Evolutionary conservation across 805 yeast genomes (phyloP).

Genomic region (Yarrowia bubula): DNA sequence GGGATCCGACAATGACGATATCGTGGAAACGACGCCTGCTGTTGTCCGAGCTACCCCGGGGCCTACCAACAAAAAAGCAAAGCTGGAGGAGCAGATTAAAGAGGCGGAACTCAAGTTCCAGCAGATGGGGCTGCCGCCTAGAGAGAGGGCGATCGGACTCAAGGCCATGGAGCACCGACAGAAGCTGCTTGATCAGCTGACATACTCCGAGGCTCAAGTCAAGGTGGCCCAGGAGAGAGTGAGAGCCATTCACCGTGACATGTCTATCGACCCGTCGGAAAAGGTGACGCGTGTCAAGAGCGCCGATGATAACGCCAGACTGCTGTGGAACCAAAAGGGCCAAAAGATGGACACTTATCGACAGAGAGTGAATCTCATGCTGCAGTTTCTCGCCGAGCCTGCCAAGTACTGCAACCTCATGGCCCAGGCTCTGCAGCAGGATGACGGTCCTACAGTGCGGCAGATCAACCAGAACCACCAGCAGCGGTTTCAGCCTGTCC

Average conservation of each 20-base stretch:
- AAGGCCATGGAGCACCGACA: background rate
- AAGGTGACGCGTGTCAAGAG: background rate
- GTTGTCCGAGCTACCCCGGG: background rate
- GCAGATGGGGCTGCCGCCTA: too few relatives aligned
- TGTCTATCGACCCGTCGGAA: background rate
- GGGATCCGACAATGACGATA: background rate
- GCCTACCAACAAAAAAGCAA: background rate
- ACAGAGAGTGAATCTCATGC: background rate
- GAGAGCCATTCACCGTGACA: background rate
- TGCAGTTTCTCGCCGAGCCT: background rate
- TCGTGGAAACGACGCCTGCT: background rate
- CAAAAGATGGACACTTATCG: background rate
- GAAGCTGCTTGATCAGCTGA: background rate
- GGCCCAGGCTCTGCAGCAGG: background rate
- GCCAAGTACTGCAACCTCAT: background rate
- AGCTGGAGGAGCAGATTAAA: background rate
- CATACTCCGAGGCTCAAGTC: background rate
- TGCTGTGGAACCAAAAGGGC: background rate
- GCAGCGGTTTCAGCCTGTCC: background rate
- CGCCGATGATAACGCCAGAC: constrained; percentile 1
- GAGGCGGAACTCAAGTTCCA: background rate
- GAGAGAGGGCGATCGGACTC: background rate
- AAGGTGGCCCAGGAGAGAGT: background rate
- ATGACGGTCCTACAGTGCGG: background rate
- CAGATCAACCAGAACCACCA: background rate